Conservation (phyloP, 768 basidiomycete genomes). For the Lepiota venenata region DNA sequence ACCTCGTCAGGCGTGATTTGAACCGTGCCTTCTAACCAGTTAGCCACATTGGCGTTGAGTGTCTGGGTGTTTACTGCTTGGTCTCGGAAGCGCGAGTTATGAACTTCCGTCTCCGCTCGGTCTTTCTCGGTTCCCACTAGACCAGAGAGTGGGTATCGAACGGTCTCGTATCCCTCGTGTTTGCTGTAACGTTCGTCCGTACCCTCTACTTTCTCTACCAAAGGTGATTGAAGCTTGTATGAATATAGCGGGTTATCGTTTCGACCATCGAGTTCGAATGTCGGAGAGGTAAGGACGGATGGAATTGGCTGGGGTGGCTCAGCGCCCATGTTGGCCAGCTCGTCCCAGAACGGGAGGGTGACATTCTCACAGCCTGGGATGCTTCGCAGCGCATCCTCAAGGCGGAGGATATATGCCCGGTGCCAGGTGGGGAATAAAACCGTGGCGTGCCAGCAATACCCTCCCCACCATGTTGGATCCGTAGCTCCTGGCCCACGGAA, state of each 20-base stretch:
- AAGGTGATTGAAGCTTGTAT: background rate
- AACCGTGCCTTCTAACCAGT: slow-evolving; percentile 2
- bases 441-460: slow-evolving; percentile 5
- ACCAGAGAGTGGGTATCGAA: slow-evolving; percentile 1
- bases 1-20: background rate
- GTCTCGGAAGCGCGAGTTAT: background rate
- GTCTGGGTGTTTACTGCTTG: background rate
- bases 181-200: background rate
- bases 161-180: background rate
- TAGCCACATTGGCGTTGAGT: background rate
- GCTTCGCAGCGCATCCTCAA: slow-evolving; percentile 6
- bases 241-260: background rate
- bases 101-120: background rate
- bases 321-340: background rate
- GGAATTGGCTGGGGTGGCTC: background rate
- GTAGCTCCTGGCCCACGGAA: slow-evolving; percentile 2
- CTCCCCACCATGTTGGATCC: slow-evolving; percentile 3
- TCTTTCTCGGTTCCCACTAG: background rate
- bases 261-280: slow-evolving; percentile 1
- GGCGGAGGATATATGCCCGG: background rate
- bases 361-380: slow-evolving; percentile 4
- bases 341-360: slow-evolving; percentile 6
- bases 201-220: background rate
- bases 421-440: slow-evolving; percentile 6
- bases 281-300: slow-evolving; percentile 3